phyloP scores from a whole-genome alignment of 2,329 filamentous ascomycete genomes.

The Pyricularia sp. region DNA sequence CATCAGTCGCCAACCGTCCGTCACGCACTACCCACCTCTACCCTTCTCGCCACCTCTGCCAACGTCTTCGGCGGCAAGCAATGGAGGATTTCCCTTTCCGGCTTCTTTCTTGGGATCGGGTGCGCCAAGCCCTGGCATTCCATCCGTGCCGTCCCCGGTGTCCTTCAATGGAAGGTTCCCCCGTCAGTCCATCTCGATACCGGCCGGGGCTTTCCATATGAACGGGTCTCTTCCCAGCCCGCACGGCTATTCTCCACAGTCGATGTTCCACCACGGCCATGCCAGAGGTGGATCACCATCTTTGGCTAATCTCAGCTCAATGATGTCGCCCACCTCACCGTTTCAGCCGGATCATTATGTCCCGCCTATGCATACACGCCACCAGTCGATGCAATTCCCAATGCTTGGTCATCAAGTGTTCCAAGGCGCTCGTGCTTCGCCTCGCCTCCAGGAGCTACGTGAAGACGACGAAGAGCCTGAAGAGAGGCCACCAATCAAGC shows the following conservation, averaged over 20 bases:
- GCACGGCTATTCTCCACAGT: constrained; percentile 47
- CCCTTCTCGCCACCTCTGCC: constrained; percentile 79
- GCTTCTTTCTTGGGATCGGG: constrained; percentile 51
- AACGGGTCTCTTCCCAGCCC: constrained; percentile 49
- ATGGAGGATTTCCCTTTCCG: constrained; percentile 47
- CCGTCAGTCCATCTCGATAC: constrained; percentile 62
- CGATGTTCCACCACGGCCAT: constrained; percentile 40
- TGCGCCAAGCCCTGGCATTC: constrained; percentile 52
- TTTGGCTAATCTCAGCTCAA: constrained; percentile 38
- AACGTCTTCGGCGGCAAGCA: constrained; percentile 68
- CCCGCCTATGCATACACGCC: constrained; percentile 39
- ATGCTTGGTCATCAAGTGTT: constrained; percentile 48
- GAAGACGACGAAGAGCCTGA: constrained; percentile 59
- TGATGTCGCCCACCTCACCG: constrained; percentile 57
- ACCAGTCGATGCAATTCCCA: constrained; percentile 50
- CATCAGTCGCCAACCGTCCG: constrained; percentile 60
- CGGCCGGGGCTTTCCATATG: constrained; percentile 55
- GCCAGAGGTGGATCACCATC: constrained; percentile 57
- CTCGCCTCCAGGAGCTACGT: constrained; percentile 61
- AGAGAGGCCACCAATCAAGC: constrained; percentile 43
- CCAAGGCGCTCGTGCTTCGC: constrained; percentile 47
- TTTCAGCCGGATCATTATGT: constrained; percentile 44
- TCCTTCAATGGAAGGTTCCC: constrained; percentile 58
- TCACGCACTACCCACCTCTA: constrained; percentile 59
- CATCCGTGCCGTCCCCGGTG: constrained; percentile 62